Evolutionary conservation across 2,329 filamentous ascomycete genomes (phyloP).

Genomic region (Leptoxyphium fumago): DNA sequence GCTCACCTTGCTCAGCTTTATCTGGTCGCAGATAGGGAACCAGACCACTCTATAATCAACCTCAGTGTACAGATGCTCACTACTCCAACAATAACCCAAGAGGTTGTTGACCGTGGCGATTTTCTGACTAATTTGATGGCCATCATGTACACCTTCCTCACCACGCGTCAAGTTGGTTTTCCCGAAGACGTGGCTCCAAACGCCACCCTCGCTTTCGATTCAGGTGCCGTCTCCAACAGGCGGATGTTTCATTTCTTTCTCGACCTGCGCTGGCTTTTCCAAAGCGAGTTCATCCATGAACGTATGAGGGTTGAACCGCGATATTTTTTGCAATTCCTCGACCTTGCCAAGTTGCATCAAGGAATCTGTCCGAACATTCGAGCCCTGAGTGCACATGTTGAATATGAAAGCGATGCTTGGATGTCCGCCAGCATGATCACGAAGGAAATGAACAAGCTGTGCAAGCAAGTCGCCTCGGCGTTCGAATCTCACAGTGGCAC

Average conservation of each 20-base stretch:
- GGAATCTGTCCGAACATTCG: constrained; percentile 90
- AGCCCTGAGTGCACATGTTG: constrained; percentile 86
- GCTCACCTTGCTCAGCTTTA: constrained; percentile 88
- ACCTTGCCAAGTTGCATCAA: constrained; percentile 89
- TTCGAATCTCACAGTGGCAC: constrained; percentile 46
- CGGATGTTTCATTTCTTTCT: constrained; percentile 97
- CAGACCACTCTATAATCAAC: constrained; percentile 97
- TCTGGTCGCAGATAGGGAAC: constrained; percentile 87
- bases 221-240: constrained; percentile 85
- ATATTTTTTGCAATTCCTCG: constrained; percentile 87
- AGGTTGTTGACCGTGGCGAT: constrained; percentile 88
- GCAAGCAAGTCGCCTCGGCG: constrained; percentile 73
- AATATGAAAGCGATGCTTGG: constrained; percentile 97
- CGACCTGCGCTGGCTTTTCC: constrained; percentile 81
- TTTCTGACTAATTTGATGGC: constrained; percentile 91
- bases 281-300: constrained; percentile 76
- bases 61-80: constrained; percentile 93
- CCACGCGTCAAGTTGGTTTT: constrained; percentile 87
- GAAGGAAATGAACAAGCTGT: constrained; percentile 84
- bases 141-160: constrained; percentile 94
- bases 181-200: constrained; percentile 76
- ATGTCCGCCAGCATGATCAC: constrained; percentile 92
- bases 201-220: constrained; percentile 82
- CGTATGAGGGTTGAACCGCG: constrained; percentile 68
- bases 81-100: constrained; percentile 88